These are phyloP conservation scores for Cystobasidiopsis lactophilus DNA, from an alignment of 768 basidiomycete species.

Conservation along the genomic window DNA sequence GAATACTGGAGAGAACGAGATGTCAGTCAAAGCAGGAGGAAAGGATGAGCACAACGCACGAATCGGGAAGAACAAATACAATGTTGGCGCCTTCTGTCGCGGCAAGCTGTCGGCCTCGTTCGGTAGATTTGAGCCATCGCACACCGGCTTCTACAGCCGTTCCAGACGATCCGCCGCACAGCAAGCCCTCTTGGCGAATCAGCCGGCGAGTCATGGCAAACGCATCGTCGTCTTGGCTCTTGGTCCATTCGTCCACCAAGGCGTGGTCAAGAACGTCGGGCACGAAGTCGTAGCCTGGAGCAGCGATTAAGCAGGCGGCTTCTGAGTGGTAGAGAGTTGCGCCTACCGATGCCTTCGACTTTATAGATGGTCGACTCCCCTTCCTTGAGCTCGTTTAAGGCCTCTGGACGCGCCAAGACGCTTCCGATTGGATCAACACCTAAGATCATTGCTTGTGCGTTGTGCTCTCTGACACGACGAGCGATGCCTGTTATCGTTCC, in stretches of 20 bases:
- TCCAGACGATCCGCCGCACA: slow-evolving; percentile 86
- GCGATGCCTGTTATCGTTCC: slow-evolving; percentile 82
- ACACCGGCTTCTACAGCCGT: slow-evolving; percentile 59
- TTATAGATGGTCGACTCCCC: slow-evolving; percentile 38
- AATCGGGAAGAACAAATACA: slow-evolving; percentile 71
- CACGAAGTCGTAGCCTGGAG: slow-evolving; percentile 22
- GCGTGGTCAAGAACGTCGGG: slow-evolving; percentile 63
- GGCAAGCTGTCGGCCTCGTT: slow-evolving; percentile 37
- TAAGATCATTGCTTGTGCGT: slow-evolving; percentile 49
- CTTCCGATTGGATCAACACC: slow-evolving; percentile 89
- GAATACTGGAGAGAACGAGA: slow-evolving; percentile 12
- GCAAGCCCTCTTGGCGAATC: slow-evolving; percentile 65
- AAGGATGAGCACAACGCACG: slow-evolving; percentile 40
- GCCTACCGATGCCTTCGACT: slow-evolving; percentile 74
- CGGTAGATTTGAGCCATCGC: slow-evolving; percentile 44
- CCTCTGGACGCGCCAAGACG: slow-evolving; percentile 51
- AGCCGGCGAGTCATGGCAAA: slow-evolving; percentile 51
- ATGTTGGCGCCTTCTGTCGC: slow-evolving; percentile 60
- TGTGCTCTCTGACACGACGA: slow-evolving; percentile 60
- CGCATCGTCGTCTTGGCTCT: slow-evolving; percentile 58
- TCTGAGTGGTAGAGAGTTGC: too few species aligned
- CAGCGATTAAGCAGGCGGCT: neutral
- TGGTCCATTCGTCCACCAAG: slow-evolving; percentile 47
- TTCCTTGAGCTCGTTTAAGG: slow-evolving; percentile 33
- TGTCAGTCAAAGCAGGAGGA: neutral